Base-by-base conservation (phyloP, 2,329 filamentous ascomycete species). In the Aspergillus unguis region DNA sequence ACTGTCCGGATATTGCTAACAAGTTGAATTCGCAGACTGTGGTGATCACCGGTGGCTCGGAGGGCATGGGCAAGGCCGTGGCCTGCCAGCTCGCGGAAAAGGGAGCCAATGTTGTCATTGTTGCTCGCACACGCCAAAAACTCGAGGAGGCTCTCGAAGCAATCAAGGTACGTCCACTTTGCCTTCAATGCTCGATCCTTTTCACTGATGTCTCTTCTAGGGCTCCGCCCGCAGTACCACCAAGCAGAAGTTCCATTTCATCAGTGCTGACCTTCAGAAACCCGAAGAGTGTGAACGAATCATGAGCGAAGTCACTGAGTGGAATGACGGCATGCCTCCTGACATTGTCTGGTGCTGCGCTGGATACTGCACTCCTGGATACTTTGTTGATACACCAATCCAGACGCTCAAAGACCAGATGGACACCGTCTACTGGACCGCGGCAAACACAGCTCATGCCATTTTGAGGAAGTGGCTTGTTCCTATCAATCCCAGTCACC, bases 291-390 rank as follows among this genome's bases (percentile, higher is more conserved):
- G 89, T 46, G 76, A 77, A 3, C 77, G 83, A 37, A 77, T 96
- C 36, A 74, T 97, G 48, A 76, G 78, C 35, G 85, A 95, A 69
- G 86, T 86, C 43, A 87, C 82, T 2, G 72, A 77, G 25, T 96
- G 91, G 91, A 96, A 96, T 74, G 75, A 85, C 58, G 85, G 82
- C 50, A 70, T 76, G 26, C 71, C 85, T 28, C 89, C 90, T 0
- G 92, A 97, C 67, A 80, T 96, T 52, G 88, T 97, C 32, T 97
- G 94, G 91, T 92, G 90, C 68, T 82, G 91, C 46, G 92, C 92
- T 3, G 92, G 92, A 55, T 78, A 82, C 58, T 82, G 88, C 5
- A 79, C 77, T 11, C 92, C 92, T 0, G 80, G 83, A 33, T 85
- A 95, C 56, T 95, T 92, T 75, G 71, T 88, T 59, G 88, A 96